These are phyloP conservation scores for Solanum hybrid DNA, from an alignment of 305 asterid species.

Conservation along the genomic window DNA sequence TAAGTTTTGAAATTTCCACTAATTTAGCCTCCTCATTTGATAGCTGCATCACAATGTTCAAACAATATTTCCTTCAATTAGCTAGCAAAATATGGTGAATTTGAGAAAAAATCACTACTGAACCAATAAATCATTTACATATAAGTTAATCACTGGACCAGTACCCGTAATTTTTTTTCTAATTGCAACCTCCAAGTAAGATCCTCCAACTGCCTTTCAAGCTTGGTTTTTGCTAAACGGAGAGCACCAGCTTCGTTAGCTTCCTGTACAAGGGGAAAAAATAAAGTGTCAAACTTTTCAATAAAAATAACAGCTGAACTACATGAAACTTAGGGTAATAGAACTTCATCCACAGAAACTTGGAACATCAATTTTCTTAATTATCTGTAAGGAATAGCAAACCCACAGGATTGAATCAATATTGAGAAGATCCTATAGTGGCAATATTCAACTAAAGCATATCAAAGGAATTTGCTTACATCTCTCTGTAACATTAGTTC, in stretches of 20 bases:
- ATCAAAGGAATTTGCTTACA: not conserved
- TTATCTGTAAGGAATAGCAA: not conserved
- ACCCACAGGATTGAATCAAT: not conserved
- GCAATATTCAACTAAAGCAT: constrained; percentile 1
- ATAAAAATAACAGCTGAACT: not conserved
- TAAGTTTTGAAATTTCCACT: constrained; percentile 80
- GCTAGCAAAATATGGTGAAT: not conserved
- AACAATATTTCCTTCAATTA: not conserved
- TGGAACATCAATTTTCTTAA: not conserved
- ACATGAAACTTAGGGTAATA: not conserved
- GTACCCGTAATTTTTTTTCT: constrained; percentile 90
- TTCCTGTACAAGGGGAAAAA: constrained; percentile 40
- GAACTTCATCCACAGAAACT: not conserved
- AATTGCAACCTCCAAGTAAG: constrained; percentile 91
- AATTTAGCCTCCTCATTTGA: constrained; percentile 76
- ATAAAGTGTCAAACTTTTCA: not conserved
- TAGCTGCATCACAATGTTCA: constrained; percentile 35
- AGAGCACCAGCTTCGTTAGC: constrained; percentile 96
- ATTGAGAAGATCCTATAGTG: not conserved
- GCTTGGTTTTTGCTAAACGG: constrained; percentile 86
- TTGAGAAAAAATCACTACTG: not conserved
- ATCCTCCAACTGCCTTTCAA: constrained; percentile 95
- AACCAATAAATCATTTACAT: not conserved
- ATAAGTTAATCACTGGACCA: not conserved
- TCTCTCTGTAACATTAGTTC: not conserved